A percentile compares a stretch with the other conserved stretches of the same genome.
Conservation (phyloP, 345 rosid species). For the Geranium brycei region DNA sequence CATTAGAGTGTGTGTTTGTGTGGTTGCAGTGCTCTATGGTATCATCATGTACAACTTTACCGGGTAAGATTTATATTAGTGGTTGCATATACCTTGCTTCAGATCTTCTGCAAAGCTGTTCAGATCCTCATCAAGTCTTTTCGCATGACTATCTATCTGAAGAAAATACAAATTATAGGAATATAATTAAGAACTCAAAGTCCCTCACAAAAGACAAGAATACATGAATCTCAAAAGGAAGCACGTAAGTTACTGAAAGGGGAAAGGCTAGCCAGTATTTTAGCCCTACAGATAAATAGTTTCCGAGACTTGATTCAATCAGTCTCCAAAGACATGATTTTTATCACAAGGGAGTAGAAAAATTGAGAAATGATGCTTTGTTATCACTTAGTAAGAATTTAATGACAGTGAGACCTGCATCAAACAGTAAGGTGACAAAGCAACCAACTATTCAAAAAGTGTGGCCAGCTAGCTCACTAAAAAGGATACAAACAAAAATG, state of each 20-base stretch:
- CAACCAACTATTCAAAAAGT: neutral
- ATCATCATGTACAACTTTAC: neutral
- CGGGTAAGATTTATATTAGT: conserved; percentile 1
- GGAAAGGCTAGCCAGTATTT: no score
- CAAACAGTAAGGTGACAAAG: neutral
- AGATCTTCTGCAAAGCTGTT: conserved; percentile 86
- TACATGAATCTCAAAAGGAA: neutral
- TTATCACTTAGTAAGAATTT: neutral
- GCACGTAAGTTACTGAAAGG: neutral
- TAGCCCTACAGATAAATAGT: neutral
- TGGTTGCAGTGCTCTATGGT: neutral
- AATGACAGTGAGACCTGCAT: neutral
- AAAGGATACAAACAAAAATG: no score
- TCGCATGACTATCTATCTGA: conserved; percentile 88
- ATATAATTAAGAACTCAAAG: conserved; percentile 1
- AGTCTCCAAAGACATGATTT: neutral
- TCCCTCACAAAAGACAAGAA: neutral
- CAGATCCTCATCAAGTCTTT: conserved; percentile 88
- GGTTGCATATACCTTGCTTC: conserved; percentile 54
- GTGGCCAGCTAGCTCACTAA: no score
- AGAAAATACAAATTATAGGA: conserved; percentile 8
- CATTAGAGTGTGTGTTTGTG: no score
- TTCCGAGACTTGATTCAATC: neutral
- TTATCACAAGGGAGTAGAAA: neutral
- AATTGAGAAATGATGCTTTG: neutral